phyloP scores from a whole-genome alignment of 1,284 basidiomycete species.

The Dichomitus squalens region DNA sequence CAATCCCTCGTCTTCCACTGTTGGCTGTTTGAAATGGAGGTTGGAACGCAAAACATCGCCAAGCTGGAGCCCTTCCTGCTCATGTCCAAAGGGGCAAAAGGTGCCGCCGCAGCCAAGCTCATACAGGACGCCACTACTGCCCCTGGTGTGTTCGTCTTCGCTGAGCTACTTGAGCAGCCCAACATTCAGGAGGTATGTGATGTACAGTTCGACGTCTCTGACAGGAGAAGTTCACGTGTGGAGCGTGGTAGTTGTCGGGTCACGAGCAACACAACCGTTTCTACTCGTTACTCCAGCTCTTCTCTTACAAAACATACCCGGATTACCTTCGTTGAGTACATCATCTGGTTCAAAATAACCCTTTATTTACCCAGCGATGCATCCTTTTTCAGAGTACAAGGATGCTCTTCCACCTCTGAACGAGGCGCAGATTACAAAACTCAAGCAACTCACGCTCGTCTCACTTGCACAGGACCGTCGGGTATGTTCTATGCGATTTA shows the following conservation, averaged over 20 bases:
- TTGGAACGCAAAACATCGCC: slow-evolving; percentile 54
- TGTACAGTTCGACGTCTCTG: too few relatives aligned
- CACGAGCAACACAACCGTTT: slow-evolving; percentile 64
- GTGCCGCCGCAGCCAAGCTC: slow-evolving; percentile 89
- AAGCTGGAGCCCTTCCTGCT: slow-evolving; percentile 88
- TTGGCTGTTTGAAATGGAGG: slow-evolving; percentile 44
- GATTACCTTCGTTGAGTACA: slow-evolving; percentile 63
- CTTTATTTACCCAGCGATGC: neutral
- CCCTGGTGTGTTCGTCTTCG: slow-evolving; percentile 88
- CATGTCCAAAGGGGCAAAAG: slow-evolving; percentile 88
- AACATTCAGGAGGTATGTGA: slow-evolving; percentile 79
- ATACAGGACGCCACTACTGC: slow-evolving; percentile 86
- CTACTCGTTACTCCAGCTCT: slow-evolving; percentile 75
- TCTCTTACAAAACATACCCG: slow-evolving; percentile 84
- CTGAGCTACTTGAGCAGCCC: slow-evolving; percentile 81
- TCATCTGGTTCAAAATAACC: neutral
- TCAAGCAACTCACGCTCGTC: slow-evolving; percentile 91
- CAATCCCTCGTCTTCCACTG: neutral
- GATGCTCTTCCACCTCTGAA: slow-evolving; percentile 70
- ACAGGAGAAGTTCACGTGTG: neutral
- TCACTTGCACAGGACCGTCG: slow-evolving; percentile 74
- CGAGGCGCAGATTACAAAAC: slow-evolving; percentile 75
- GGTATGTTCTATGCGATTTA: slow-evolving; percentile 50
- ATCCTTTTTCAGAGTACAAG: slow-evolving; percentile 53
- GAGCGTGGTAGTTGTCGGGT: slow-evolving; percentile 48